Base-by-base conservation (phyloP, 805 yeast species). In the Candida khao-thaluensis region DNA sequence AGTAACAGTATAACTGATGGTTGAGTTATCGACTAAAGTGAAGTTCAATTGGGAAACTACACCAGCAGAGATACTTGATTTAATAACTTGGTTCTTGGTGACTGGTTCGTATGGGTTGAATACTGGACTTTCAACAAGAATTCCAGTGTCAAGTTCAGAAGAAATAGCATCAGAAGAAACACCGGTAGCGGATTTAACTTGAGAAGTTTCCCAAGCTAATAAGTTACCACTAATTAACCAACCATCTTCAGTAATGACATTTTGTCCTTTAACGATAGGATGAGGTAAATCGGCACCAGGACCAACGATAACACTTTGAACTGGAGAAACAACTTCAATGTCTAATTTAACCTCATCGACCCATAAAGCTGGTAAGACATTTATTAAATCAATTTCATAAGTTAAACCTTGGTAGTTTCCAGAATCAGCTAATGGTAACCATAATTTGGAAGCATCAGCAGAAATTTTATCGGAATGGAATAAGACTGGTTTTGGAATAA, bases 161-260 rank as follows among this genome's bases (percentile, higher is more conserved):
- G 58, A 39, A 34, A 45, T 48, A 15, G 53, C 37, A 6, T 27
- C 15, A 5, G 44, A 17, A 8, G 53, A 36, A 6, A 43, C 52
- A 40, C 59, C 62, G 17, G 38, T 40, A 14, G 54, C 44, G 7
- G 36, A 12, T 16, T 33, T 10, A 24, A 59, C 47, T 6, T 37
- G 23, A 3, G 34, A 24, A 17, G 52, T 45, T 39, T 51, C 52
- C 61, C 60, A 57, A 26, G 50, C 52, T 30, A 56, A 53, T 29
- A 59, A 47, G 38, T 54, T 56, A 41, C 61, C 62, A 23, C 56
- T 42, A 12, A 59, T 33, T 21, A 48, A 50, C 64, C 64, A 59
- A 10, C 38, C 29, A 22, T 48, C 48, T 10, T 47, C 33, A 16
- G 54, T 42, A 10, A 48, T 41, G 18, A 45, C 46, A 40, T 35